These are phyloP conservation scores for Solanum peruvianum DNA, from an alignment of 257 asterid genomes.

Conservation along the genomic window DNA sequence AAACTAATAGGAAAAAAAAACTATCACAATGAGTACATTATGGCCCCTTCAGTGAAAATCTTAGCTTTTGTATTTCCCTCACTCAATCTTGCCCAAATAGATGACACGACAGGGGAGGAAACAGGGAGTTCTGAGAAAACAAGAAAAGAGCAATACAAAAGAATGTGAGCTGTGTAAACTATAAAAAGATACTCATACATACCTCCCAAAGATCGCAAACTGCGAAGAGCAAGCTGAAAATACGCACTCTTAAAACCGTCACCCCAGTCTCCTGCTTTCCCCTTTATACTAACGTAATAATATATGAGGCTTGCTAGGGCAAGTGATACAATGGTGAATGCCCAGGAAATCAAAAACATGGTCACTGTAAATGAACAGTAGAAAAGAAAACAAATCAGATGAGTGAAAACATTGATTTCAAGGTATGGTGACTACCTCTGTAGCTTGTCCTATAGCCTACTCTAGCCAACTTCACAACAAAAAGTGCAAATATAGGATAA, in stretches of 20 bases:
- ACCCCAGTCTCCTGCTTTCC: slow-evolving; percentile 99
- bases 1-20: neutral
- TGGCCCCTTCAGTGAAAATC: neutral
- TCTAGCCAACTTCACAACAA: neutral
- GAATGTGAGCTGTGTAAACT: neutral
- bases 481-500: neutral
- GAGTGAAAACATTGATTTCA: neutral
- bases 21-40: neutral
- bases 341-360: slow-evolving; percentile 97
- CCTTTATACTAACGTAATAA: slow-evolving; percentile 90
- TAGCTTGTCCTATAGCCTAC: neutral
- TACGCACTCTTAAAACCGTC: slow-evolving; percentile 99
- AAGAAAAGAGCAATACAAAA: neutral
- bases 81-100: neutral
- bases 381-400: neutral
- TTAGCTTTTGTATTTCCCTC: neutral
- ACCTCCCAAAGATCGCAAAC: slow-evolving; percentile 99
- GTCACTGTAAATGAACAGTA: slow-evolving; percentile 50
- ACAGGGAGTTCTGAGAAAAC: neutral
- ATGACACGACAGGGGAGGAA: neutral
- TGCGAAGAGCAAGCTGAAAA: slow-evolving; percentile 98
- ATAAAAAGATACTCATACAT: slow-evolving; percentile 14
- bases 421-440: neutral
- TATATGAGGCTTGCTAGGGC: slow-evolving; percentile 92
- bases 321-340: slow-evolving; percentile 84